Conservation (phyloP, 1,139 yeast species). For the Diutina pseudorugosa region DNA sequence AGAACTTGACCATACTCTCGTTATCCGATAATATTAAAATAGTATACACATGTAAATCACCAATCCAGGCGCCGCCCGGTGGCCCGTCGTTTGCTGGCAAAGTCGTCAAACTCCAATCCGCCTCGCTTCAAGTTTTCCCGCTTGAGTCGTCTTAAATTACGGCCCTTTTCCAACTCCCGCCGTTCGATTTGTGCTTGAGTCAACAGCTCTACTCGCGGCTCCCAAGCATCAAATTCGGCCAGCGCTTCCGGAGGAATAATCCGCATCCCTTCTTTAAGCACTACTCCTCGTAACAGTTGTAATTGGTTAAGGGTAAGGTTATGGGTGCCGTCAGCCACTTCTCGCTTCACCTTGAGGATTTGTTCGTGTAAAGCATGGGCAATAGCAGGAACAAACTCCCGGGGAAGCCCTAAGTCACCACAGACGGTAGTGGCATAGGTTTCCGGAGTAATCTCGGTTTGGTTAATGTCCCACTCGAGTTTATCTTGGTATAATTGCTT, state of each 20-base stretch:
- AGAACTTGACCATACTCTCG: too few species aligned
- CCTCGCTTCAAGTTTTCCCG: conserved; percentile 72
- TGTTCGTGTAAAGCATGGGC: conserved; percentile 81
- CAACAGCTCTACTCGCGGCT: conserved; percentile 75
- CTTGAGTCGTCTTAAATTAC: conserved; percentile 82
- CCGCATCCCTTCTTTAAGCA: conserved; percentile 20
- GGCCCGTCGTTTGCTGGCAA: conserved; percentile 1
- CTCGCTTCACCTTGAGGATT: conserved; percentile 64
- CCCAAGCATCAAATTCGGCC: conserved; percentile 45
- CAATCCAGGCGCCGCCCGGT: neutral
- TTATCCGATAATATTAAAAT: too few species aligned
- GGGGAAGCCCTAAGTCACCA: conserved; percentile 67
- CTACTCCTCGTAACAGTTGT: conserved; percentile 31
- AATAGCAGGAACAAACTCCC: conserved; percentile 86
- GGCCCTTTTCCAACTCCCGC: conserved; percentile 88
- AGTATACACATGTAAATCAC: too few species aligned
- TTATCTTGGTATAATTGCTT: conserved; percentile 82
- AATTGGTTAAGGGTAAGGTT: conserved; percentile 33
- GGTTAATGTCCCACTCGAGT: conserved; percentile 84
- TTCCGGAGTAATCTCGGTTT: conserved; percentile 66
- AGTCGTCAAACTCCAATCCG: conserved; percentile 1
- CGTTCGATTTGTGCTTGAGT: conserved; percentile 91
- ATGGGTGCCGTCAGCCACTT: conserved; percentile 69
- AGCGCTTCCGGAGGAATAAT: conserved; percentile 1
- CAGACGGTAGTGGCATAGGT: conserved; percentile 73